Conservation (phyloP, 169 alveolate genomes). For the Plasmodium malariae region DNA sequence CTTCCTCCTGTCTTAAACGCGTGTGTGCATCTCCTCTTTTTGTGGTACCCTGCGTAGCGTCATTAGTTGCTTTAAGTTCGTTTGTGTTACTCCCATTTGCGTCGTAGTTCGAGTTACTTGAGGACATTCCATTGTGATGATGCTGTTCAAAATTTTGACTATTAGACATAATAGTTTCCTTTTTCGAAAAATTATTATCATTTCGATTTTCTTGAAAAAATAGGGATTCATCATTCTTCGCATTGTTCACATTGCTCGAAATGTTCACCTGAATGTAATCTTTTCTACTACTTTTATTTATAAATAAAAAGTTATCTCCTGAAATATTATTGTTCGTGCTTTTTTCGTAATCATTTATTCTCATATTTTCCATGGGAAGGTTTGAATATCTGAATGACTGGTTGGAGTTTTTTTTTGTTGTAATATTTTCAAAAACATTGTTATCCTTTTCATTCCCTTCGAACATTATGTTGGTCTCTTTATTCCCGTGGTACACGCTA, state of each 20-base stretch:
- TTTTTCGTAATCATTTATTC: not conserved
- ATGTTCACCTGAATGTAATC: not conserved
- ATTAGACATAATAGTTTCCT: not conserved
- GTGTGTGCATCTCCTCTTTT: not conserved
- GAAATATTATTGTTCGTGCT: not conserved
- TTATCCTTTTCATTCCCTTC: constrained; percentile 6
- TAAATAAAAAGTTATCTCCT: constrained; percentile 10
- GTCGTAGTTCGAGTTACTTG: not conserved
- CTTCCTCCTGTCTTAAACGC: not conserved
- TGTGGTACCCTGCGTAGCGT: not conserved
- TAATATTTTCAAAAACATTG: constrained; percentile 24
- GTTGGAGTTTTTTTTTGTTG: constrained; percentile 9
- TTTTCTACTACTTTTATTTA: constrained; percentile 9
- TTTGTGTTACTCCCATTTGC: not conserved
- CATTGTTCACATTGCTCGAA: not conserved
- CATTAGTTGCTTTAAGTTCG: not conserved
- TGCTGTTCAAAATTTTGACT: not conserved
- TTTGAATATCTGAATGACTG: constrained; percentile 36
- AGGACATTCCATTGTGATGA: no score
- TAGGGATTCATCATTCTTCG: not conserved
- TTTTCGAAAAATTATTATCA: not conserved
- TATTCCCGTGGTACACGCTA: not conserved
- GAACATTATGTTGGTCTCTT: not conserved
- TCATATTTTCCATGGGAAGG: not conserved
- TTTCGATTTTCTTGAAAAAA: not conserved